phyloP scores from a whole-genome alignment of 2,329 filamentous ascomycete species.

The Geosmithia putterillii region DNA sequence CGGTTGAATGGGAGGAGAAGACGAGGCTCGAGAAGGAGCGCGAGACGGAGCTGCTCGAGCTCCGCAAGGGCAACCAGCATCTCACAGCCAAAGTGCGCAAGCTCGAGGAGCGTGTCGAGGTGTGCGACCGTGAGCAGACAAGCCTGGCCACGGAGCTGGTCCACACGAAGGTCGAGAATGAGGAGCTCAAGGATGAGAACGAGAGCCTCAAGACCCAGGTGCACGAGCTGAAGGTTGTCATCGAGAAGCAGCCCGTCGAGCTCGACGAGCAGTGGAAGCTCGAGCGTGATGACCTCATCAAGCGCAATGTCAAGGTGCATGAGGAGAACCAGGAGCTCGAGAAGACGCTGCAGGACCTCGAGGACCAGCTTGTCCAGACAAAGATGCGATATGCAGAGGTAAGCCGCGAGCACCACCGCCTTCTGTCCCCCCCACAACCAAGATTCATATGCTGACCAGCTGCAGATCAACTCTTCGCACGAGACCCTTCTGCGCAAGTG shows the following conservation, averaged over 20 bases:
- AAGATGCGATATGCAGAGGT: slow-evolving; percentile 97
- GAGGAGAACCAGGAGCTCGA: slow-evolving; percentile 83
- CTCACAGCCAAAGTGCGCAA: slow-evolving; percentile 68
- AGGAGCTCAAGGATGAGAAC: slow-evolving; percentile 78
- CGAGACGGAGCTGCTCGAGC: slow-evolving; percentile 65
- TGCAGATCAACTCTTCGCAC: slow-evolving; percentile 55
- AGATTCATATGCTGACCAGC: slow-evolving; percentile 6
- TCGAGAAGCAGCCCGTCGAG: slow-evolving; percentile 81
- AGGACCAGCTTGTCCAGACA: slow-evolving; percentile 80
- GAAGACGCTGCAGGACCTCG: slow-evolving; percentile 82
- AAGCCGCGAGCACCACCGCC: slow-evolving; percentile 29
- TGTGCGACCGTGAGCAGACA: slow-evolving; percentile 82
- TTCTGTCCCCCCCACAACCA: not conserved
- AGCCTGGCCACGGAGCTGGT: slow-evolving; percentile 85
- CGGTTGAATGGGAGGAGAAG: slow-evolving; percentile 85
- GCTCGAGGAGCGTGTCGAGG: slow-evolving; percentile 79
- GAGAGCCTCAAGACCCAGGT: slow-evolving; percentile 80
- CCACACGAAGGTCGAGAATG: slow-evolving; percentile 84
- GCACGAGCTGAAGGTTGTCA: slow-evolving; percentile 69
- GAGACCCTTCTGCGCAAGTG: slow-evolving; percentile 66
- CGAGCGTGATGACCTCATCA: slow-evolving; percentile 87
- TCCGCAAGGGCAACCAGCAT: slow-evolving; percentile 54
- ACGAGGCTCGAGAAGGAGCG: slow-evolving; percentile 70
- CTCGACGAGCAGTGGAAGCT: slow-evolving; percentile 70
- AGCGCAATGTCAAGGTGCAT: slow-evolving; percentile 84